These are phyloP conservation scores for Miscanthus sacchariflorus DNA, from an alignment of 202 grass and related monocot genomes.

Conservation along the genomic window DNA sequence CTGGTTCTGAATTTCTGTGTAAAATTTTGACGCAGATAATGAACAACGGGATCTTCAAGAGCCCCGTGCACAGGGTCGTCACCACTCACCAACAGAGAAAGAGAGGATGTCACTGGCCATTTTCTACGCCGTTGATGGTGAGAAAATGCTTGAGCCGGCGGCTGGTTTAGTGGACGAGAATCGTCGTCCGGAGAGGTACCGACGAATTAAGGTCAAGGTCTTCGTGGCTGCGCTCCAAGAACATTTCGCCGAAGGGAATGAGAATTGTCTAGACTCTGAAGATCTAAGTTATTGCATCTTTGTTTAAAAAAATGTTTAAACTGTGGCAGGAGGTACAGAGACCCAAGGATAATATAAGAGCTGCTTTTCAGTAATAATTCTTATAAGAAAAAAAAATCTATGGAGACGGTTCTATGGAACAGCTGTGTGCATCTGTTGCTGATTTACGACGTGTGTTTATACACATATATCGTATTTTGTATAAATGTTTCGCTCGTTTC, in stretches of 20 bases:
- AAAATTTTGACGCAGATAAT: conserved; percentile 37
- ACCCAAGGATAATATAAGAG: not conserved
- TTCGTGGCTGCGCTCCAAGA: conserved; percentile 7
- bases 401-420: no score
- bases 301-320: not conserved
- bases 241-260: conserved; percentile 29
- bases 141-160: conserved; percentile 42
- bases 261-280: conserved; percentile 42
- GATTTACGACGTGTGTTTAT: not conserved
- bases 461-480: no score
- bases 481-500: no score
- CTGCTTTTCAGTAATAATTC: no score
- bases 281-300: conserved; percentile 17
- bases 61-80: conserved; percentile 41
- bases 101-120: conserved; percentile 45
- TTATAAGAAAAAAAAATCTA: no score
- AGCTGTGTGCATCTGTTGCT: no score
- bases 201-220: conserved; percentile 32
- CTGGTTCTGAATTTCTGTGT: not conserved
- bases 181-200: conserved; percentile 22
- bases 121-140: not conserved
- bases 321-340: not conserved
- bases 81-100: conserved; percentile 24
- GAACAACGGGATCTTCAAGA: conserved; percentile 49
- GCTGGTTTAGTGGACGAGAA: not conserved